These are phyloP conservation scores for Rhododendron kiyosumense DNA, from an alignment of 148 eudicot genomes.

Conservation along the genomic window DNA sequence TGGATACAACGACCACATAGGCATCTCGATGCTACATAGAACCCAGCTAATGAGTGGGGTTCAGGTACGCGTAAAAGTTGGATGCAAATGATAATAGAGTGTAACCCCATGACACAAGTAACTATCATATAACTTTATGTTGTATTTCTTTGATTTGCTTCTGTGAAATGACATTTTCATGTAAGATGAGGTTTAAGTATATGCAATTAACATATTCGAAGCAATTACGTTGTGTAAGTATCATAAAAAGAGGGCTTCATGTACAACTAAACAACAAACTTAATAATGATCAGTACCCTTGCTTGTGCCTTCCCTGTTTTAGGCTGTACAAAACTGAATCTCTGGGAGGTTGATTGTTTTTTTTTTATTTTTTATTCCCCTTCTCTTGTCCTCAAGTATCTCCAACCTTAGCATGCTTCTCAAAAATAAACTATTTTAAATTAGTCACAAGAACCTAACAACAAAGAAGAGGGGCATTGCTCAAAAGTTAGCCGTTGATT, in stretches of 20 bases:
- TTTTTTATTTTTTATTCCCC: not conserved
- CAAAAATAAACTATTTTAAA: not conserved
- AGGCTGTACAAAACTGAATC: not conserved
- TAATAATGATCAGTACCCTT: not conserved
- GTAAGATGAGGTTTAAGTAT: too few relatives aligned
- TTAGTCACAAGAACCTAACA: not conserved
- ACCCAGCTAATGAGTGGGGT: not conserved
- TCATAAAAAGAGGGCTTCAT: not conserved
- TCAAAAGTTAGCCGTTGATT: not conserved
- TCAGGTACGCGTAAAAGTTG: not conserved
- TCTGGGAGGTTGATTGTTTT: not conserved
- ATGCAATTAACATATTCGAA: too few relatives aligned
- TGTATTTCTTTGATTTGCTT: too few relatives aligned
- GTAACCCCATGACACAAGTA: not conserved
- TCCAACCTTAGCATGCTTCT: not conserved
- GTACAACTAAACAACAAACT: too few relatives aligned
- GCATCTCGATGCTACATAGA: not conserved
- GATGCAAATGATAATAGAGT: not conserved
- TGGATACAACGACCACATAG: not conserved
- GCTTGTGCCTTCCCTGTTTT: not conserved
- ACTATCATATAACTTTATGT: not conserved
- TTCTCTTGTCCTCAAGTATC: not conserved
- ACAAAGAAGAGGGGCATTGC: not conserved
- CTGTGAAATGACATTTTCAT: too few relatives aligned
- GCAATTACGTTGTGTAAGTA: not conserved